A percentile compares a stretch with the other conserved stretches of the same genome.
These are phyloP conservation scores for Zygosaccharomyces pseudorouxii DNA, from an alignment of 805 yeast genomes.

Conservation along the genomic window DNA sequence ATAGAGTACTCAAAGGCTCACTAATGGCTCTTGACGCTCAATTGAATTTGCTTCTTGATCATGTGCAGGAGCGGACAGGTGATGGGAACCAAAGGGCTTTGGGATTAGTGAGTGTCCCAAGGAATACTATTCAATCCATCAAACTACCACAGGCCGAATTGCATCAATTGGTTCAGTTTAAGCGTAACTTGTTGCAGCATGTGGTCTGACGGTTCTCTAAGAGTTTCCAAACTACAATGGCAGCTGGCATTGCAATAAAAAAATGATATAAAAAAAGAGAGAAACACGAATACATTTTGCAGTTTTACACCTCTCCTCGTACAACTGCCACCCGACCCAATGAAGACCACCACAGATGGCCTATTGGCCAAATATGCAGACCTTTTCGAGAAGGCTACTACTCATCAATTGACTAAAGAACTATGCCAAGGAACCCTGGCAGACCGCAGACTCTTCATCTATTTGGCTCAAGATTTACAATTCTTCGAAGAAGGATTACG, in stretches of 20 bases:
- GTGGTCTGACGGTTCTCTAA: conserved; percentile 8
- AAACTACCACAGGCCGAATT: conserved; percentile 27
- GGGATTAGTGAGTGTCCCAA: conserved; percentile 54
- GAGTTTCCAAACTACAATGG: conserved; percentile 5
- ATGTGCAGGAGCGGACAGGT: conserved; percentile 34
- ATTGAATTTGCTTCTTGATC: conserved; percentile 39
- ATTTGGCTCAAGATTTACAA: conserved; percentile 46
- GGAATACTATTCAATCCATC: conserved; percentile 34
- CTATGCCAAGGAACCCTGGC: conserved; percentile 44
- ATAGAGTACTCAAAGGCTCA: conserved; percentile 36
- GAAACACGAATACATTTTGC: not conserved
- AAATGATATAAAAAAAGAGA: not conserved
- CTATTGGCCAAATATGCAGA: conserved; percentile 25
- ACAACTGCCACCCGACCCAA: not conserved
- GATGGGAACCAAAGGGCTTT: conserved; percentile 35
- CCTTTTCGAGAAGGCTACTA: conserved; percentile 32
- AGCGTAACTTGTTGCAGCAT: conserved; percentile 13
- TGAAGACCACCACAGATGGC: conserved; percentile 21
- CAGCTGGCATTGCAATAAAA: not conserved
- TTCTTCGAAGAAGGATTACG: conserved; percentile 43
- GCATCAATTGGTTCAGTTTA: conserved; percentile 13
- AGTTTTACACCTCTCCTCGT: not conserved
- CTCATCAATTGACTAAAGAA: conserved; percentile 42
- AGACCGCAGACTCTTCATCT: conserved; percentile 41
- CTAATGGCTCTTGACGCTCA: conserved; percentile 44